A percentile compares a stretch with the other conserved stretches of the same genome.
These are phyloP conservation scores for Spathaspora boniae DNA, from an alignment of 805 yeast genomes.

Conservation along the genomic window DNA sequence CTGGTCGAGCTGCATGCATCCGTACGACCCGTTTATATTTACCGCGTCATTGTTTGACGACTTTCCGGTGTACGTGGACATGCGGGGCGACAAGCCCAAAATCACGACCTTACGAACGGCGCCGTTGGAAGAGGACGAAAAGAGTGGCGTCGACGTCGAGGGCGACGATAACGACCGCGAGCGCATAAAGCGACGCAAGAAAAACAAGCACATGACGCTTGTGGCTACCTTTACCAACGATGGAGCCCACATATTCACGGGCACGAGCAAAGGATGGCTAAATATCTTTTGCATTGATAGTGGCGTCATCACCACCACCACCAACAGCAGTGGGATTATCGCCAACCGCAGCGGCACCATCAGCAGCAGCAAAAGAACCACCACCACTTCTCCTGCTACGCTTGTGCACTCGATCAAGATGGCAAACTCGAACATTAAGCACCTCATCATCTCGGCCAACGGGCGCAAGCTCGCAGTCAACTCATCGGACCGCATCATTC, in stretches of 20 bases:
- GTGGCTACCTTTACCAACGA: constrained; percentile 48
- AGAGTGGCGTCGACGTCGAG: constrained; percentile 13
- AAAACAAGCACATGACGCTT: constrained; percentile 43
- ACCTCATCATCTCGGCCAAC: constrained; percentile 54
- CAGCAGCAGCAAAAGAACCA: no score
- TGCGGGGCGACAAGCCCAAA: constrained; percentile 18
- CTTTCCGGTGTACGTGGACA: constrained; percentile 50
- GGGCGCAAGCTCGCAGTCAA: constrained; percentile 67
- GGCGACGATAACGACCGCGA: constrained; percentile 10
- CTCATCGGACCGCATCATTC: constrained; percentile 70
- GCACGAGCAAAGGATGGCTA: constrained; percentile 79
- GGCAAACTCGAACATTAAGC: constrained; percentile 70
- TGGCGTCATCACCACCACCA: no score
- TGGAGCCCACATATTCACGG: constrained; percentile 60
- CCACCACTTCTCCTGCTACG: constrained; percentile 19
- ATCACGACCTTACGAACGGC: constrained; percentile 17
- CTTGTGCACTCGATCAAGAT: constrained; percentile 51
- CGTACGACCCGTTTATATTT: constrained; percentile 43
- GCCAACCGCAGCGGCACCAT: no score
- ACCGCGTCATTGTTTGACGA: constrained; percentile 67
- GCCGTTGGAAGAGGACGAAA: constrained; percentile 13
- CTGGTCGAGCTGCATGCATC: constrained; percentile 65
- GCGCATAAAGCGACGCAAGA: constrained; percentile 12
- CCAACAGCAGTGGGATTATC: no score
- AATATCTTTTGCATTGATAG: no score